Base-by-base conservation (phyloP, 2,329 filamentous ascomycete genomes). In the Ophiostoma angusticollis region DNA sequence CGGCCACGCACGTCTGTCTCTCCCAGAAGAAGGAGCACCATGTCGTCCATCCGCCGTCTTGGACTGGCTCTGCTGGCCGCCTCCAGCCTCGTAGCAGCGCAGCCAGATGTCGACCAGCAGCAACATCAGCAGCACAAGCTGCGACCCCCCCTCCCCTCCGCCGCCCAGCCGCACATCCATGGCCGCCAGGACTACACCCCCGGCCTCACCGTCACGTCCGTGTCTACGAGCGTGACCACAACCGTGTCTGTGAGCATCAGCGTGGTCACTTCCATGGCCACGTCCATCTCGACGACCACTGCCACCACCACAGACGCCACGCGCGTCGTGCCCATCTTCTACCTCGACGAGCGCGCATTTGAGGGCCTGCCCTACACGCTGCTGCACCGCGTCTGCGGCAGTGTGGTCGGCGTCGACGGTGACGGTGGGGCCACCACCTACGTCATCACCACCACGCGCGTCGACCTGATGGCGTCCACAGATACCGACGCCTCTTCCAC, bases 371-470 rank as follows among this genome's bases (percentile, higher is more conserved):
- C 49, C 1, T 51, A 50, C 40, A 50, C 50, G 14, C 30, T 50
- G 12, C 46, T 50, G 39, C 47, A 52, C 41, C 46, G 45, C 9
- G 49, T 46, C 41, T 48, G 45, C 6, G 50, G 50, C 37, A 46
- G 45, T 12, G 45, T 52, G 12, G 16, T 51, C 16, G 45, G 39
- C 21, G 46, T 48, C 33, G 46, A 50, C 39, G 46, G 48, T 35
- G 47, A 50, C 38, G 45, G 42, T 5, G 51, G 49, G 3, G 51
- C 51, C 4, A 52, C 51, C 9, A 52, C 51, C 13, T 50, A 42
- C 31, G 46, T 48, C 21, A 43, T 54, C 27, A 54, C 50, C 14
- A 49, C 46, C 7, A 52, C 50, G 21, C 39, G 46, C 5, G 25
- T 45, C 31, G 47, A 50, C 35, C 44, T 45, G 27, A 43, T 45